Conservation (phyloP, 768 basidiomycete species). For the Termitomyces eurrhizus region DNA sequence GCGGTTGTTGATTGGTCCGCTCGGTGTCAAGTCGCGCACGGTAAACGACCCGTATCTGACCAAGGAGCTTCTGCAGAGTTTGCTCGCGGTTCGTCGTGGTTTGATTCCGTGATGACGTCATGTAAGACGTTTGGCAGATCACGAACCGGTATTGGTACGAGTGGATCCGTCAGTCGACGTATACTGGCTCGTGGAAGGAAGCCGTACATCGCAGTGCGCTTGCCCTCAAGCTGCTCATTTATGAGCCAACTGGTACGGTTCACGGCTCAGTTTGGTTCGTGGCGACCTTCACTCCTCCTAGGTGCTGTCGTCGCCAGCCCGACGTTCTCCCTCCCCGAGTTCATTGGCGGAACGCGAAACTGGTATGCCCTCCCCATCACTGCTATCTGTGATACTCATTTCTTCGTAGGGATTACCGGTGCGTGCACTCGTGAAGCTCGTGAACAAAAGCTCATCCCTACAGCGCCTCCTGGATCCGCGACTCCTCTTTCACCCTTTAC, state of each 20-base stretch:
- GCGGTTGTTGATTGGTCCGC: not conserved
- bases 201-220: conserved; percentile 89
- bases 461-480: conserved; percentile 90
- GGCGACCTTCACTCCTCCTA: conserved; percentile 7
- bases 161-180: conserved; percentile 89
- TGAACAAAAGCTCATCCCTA: not conserved
- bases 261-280: not conserved
- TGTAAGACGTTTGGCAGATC: conserved; percentile 28
- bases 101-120: not conserved
- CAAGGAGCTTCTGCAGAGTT: conserved; percentile 52
- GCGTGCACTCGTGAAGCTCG: not conserved
- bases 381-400: not conserved
- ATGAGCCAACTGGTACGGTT: conserved; percentile 73
- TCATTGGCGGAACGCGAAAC: conserved; percentile 85
- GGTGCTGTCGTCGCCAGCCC: conserved; percentile 94
- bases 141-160: conserved; percentile 84
- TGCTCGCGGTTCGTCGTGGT: conserved; percentile 37
- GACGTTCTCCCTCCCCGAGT: conserved; percentile 92
- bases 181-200: conserved; percentile 94
- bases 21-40: conserved; percentile 38
- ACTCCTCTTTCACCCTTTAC: conserved; percentile 93
- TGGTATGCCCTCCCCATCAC: conserved; percentile 45
- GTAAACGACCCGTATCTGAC: conserved; percentile 72
- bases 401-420: conserved; percentile 2
- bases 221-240: conserved; percentile 91